Conservation (phyloP, 331 rosid genomes). For the Pyracantha coccinea region DNA sequence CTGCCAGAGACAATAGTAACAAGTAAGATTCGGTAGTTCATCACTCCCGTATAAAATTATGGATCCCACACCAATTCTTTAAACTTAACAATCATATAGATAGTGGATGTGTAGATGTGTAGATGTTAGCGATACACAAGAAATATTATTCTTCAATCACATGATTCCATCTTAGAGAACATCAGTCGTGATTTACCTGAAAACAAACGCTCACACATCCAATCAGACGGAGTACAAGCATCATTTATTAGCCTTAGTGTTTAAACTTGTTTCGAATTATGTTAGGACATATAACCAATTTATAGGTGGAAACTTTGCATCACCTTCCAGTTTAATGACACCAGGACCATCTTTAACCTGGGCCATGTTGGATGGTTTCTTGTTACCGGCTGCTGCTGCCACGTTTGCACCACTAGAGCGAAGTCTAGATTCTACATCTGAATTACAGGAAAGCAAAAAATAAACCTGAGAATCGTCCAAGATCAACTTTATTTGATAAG, state of each 20-base stretch:
- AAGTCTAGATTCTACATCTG: conserved; percentile 49
- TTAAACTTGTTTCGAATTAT: not conserved
- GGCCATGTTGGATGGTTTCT: conserved; percentile 48
- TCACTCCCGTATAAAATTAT: not conserved
- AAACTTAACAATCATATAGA: not conserved
- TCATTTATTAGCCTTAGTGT: not conserved
- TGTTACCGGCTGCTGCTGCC: conserved; percentile 36
- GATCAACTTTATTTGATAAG: not conserved
- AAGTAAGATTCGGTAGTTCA: not conserved
- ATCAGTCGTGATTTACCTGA: not conserved
- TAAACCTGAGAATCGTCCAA: conserved; percentile 7
- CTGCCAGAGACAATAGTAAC: conserved; percentile 28
- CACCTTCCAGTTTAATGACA: conserved; percentile 73
- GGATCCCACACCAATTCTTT: not conserved
- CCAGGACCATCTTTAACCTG: conserved; percentile 59
- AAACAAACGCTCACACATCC: not conserved
- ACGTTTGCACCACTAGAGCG: conserved; percentile 25
- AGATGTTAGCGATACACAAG: not conserved
- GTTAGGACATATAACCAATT: conserved; percentile 2
- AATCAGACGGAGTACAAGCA: not conserved
- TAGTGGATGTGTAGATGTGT: not conserved
- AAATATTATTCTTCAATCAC: not conserved
- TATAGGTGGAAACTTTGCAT: conserved; percentile 3
- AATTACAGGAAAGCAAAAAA: conserved; percentile 21
- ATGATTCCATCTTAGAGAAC: not conserved